Base-by-base conservation (phyloP, 2,329 filamentous ascomycete species). In the Phaeosphaeriaceae sp. region DNA sequence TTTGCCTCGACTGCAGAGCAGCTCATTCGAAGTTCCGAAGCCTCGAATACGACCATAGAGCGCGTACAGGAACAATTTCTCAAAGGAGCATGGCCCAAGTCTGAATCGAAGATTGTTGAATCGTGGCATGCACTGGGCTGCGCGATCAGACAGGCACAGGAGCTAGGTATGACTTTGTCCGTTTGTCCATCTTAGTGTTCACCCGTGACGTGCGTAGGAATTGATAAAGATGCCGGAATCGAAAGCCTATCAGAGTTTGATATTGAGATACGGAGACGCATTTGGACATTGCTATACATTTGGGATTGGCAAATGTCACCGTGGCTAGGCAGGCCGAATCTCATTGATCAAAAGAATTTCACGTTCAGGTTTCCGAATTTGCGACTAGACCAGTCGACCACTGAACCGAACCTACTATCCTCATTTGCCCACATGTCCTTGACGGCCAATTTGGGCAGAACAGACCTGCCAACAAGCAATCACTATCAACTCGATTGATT, bases 21-120 rank as follows among this genome's bases (percentile, higher is more conserved):
- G 48, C 60, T 81, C 8, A 77, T 75, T 47, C 60, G 64, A 28
- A 75, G 68, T 17, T 77, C 81, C 32, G 43, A 70, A 3, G 74
- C 77, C 1, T 77, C 77, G 0, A 73, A 73, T 42, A 77, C 76
- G 1, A 74, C 77, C 3, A 59, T 81, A 6, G 62, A 70, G 29
- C 76, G 80, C 13, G 75, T 81, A 1, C 79, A 81, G 56, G 79
- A 81, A 55, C 66, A 78, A n/a, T 80, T 81, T 45, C 53, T 81
- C 3, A 77, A 73, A 17, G 73, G 75, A 2, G 68, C 71, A 17
- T 81, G 78, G 78, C 75, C 74, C 35, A 81, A 80, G 50, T 74
- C 74, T 3, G 77, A 79, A 46, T 75, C 74, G 12, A 70, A 72
- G 16, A 80, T 79, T 56, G 73, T 77, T 1, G 77, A 80, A 23